A percentile compares a stretch with the other conserved stretches of the same genome.
phyloP scores from a whole-genome alignment of 768 basidiomycete genomes.

The Calocybe cyanea region DNA sequence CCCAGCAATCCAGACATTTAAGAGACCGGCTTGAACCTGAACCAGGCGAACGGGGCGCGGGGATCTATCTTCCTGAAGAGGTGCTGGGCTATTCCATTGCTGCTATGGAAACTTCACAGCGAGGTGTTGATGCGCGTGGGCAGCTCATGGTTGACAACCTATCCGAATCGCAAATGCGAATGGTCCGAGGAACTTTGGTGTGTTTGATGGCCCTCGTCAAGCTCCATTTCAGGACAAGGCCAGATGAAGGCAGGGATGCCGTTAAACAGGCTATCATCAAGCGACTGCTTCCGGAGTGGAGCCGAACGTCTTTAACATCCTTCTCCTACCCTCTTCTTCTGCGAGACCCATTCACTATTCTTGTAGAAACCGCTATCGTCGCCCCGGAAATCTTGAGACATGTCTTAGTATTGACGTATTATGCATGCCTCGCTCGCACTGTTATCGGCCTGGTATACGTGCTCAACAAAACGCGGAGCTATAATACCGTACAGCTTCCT shows the following conservation, averaged over 20 bases:
- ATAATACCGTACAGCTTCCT: slow-evolving; percentile 39
- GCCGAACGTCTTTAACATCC: slow-evolving; percentile 75
- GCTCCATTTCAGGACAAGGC: slow-evolving; percentile 64
- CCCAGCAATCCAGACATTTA: slow-evolving; percentile 80
- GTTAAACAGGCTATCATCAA: slow-evolving; percentile 86
- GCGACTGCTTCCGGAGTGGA: slow-evolving; percentile 89
- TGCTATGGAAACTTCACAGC: slow-evolving; percentile 73
- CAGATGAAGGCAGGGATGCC: slow-evolving; percentile 73
- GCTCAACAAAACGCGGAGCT: slow-evolving; percentile 66
- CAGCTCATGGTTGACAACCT: slow-evolving; percentile 68
- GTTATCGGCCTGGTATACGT: slow-evolving; percentile 84
- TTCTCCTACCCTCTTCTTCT: slow-evolving; percentile 84
- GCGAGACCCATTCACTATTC: slow-evolving; percentile 84
- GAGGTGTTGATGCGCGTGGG: slow-evolving; percentile 53
- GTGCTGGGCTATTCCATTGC: slow-evolving; percentile 86
- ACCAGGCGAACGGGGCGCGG: slow-evolving; percentile 68
- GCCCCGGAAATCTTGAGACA: slow-evolving; percentile 88
- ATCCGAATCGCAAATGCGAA: slow-evolving; percentile 71
- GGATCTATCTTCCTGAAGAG: slow-evolving; percentile 90
- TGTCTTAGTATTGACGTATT: slow-evolving; percentile 85
- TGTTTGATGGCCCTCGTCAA: slow-evolving; percentile 64
- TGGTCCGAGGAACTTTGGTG: slow-evolving; percentile 73
- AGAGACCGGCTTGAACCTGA: slow-evolving; percentile 76
- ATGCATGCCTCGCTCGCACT: slow-evolving; percentile 82
- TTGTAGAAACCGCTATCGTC: slow-evolving; percentile 88